phyloP scores from a whole-genome alignment of 805 yeast genomes.

The Schizosaccharomyces lindneri region DNA sequence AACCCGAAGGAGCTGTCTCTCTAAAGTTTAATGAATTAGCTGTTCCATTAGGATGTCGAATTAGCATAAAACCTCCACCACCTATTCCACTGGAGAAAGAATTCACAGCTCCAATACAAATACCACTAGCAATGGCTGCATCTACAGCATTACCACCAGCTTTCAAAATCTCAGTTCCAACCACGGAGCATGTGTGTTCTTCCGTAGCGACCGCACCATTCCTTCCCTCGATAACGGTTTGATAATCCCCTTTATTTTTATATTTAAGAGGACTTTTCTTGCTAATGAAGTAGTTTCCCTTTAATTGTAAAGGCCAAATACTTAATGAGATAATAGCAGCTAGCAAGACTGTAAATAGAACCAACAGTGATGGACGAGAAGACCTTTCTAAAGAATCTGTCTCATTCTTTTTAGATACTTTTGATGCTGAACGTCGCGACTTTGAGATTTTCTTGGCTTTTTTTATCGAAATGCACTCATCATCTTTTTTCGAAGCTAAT shows the following conservation, averaged over 20 bases:
- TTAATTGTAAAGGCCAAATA: too few relatives aligned
- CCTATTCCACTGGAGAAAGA: slow-evolving; percentile 77
- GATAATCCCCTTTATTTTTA: background rate
- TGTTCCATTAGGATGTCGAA: slow-evolving; percentile 19
- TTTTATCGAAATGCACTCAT: too few relatives aligned
- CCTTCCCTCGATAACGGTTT: slow-evolving; percentile 6
- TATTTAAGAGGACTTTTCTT: background rate
- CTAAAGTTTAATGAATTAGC: slow-evolving; percentile 58
- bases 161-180: slow-evolving; percentile 33
- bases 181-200: slow-evolving; percentile 32
- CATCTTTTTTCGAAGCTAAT: too few relatives aligned
- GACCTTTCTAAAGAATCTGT: too few relatives aligned
- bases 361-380: too few relatives aligned
- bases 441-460: too few relatives aligned
- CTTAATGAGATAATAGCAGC: too few relatives aligned
- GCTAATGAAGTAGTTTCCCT: too few relatives aligned
- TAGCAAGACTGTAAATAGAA: too few relatives aligned
- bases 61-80: slow-evolving; percentile 64
- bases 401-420: too few relatives aligned
- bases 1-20: slow-evolving; percentile 53
- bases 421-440: too few relatives aligned
- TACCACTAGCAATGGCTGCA: slow-evolving; percentile 68
- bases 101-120: slow-evolving; percentile 67
- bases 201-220: slow-evolving; percentile 48
- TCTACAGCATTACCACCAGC: slow-evolving; percentile 74